Evolutionary conservation across 2,329 filamentous ascomycete species (phyloP).

Genomic region (Neoarthrinium moseri): DNA sequence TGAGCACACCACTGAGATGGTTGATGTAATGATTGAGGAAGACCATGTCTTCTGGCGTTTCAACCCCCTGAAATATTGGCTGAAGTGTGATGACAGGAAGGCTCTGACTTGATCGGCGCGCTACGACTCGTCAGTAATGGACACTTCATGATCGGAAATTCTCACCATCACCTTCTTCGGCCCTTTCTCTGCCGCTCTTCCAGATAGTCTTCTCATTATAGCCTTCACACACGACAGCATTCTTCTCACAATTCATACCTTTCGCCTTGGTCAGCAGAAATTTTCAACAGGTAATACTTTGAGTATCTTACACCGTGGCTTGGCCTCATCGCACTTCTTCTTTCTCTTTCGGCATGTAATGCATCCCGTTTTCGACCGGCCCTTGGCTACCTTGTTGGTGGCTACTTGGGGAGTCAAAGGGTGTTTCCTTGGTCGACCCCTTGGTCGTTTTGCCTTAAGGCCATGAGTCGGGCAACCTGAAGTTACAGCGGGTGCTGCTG

Average conservation of each 20-base stretch:
- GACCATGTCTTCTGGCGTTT: slow-evolving; percentile 74
- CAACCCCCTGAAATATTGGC: slow-evolving; percentile 75
- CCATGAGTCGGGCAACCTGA: slow-evolving; percentile 17
- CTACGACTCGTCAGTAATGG: slow-evolving; percentile 30
- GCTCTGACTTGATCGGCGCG: slow-evolving; percentile 46
- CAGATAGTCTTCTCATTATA: slow-evolving; percentile 85
- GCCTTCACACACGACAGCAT: slow-evolving; percentile 86
- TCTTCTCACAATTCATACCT: slow-evolving; percentile 91
- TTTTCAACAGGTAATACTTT: background rate
- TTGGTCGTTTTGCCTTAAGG: slow-evolving; percentile 60
- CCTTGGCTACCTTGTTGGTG: slow-evolving; percentile 73
- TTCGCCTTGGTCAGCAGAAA: slow-evolving; percentile 8
- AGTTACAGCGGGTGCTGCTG: slow-evolving; percentile 22
- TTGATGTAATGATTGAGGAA: slow-evolving; percentile 84
- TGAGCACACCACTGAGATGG: slow-evolving; percentile 77
- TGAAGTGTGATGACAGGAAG: slow-evolving; percentile 57
- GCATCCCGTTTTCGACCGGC: slow-evolving; percentile 66
- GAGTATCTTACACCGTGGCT: slow-evolving; percentile 58
- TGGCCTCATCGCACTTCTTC: slow-evolving; percentile 72
- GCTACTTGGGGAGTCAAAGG: slow-evolving; percentile 59
- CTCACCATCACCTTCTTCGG: slow-evolving; percentile 60
- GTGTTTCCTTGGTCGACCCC: slow-evolving; percentile 81
- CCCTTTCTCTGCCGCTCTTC: slow-evolving; percentile 79
- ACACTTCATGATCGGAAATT: slow-evolving; percentile 6
- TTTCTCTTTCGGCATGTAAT: slow-evolving; percentile 67